A percentile compares a stretch with the other conserved stretches of the same genome.
phyloP scores from a whole-genome alignment of 176 grass and related monocot species.

The Oryza punctata region DNA sequence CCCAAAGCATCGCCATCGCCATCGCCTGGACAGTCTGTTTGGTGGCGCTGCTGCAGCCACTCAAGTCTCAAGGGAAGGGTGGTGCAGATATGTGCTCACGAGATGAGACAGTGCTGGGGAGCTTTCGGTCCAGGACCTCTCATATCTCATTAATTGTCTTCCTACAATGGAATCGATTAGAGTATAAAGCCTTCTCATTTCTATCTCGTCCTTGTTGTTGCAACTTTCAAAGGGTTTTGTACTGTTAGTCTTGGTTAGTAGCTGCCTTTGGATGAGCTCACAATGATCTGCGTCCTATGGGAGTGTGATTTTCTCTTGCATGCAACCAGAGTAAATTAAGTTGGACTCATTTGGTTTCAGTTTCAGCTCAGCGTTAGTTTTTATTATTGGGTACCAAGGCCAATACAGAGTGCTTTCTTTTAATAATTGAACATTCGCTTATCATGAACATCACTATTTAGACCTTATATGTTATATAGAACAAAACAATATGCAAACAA shows the following conservation, averaged over 20 bases:
- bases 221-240: neutral
- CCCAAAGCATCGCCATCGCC: neutral
- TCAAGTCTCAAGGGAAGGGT: neutral
- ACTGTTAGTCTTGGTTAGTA: neutral
- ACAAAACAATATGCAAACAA: neutral
- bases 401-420: neutral
- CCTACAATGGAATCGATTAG: neutral
- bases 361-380: conserved; percentile 5
- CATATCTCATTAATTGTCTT: conserved; percentile 18
- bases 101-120: neutral
- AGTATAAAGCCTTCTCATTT: neutral
- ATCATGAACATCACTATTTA: neutral
- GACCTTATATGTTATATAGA: neutral
- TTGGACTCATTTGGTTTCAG: neutral
- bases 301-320: neutral
- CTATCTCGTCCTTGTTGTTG: neutral
- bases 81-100: neutral
- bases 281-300: neutral
- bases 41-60: neutral
- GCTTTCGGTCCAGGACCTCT: neutral
- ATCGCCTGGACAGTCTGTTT: neutral
- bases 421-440: neutral
- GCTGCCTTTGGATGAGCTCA: neutral
- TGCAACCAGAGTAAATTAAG: neutral
- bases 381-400: neutral